Evolutionary conservation across 371 early-diverging fungal species (phyloP).

Genomic region (Capniomyces stellatus): DNA sequence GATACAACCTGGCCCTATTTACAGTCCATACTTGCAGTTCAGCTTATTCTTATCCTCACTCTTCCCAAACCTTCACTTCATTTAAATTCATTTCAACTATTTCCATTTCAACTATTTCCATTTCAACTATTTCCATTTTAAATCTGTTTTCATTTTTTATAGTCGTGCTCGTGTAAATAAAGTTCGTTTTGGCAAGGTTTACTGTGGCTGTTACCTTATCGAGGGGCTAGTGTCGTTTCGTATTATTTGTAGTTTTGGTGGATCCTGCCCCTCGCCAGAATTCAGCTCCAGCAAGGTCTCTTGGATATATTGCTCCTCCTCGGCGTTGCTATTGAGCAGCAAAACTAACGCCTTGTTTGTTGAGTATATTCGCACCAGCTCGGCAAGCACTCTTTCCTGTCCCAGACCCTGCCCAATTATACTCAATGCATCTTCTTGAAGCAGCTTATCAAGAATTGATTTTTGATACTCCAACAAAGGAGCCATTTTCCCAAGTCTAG

Average conservation of each 20-base stretch:
- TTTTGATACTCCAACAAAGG: constrained; percentile 45
- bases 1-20: constrained; percentile 46
- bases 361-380: constrained; percentile 48
- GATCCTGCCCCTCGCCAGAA: constrained; percentile 17
- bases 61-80: too few species aligned
- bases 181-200: too few species aligned
- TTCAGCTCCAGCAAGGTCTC: constrained; percentile 33
- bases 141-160: too few species aligned
- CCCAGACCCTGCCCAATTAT: constrained; percentile 69
- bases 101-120: too few species aligned
- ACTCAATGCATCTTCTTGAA: constrained; percentile 62
- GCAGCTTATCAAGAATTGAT: constrained; percentile 43
- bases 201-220: constrained; percentile 25
- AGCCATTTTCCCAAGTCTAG: constrained; percentile 21
- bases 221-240: constrained; percentile 46
- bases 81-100: too few species aligned
- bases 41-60: neutral
- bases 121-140: neutral
- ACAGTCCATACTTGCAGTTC: neutral
- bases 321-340: constrained; percentile 50
- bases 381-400: constrained; percentile 40
- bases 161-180: too few species aligned
- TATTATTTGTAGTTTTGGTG: constrained; percentile 27
- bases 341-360: constrained; percentile 58
- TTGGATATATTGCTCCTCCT: constrained; percentile 38